A percentile compares a stretch with the other conserved stretches of the same genome.
phyloP scores from a whole-genome alignment of 2,329 filamentous ascomycete genomes.

The Arthroderma sp. region DNA sequence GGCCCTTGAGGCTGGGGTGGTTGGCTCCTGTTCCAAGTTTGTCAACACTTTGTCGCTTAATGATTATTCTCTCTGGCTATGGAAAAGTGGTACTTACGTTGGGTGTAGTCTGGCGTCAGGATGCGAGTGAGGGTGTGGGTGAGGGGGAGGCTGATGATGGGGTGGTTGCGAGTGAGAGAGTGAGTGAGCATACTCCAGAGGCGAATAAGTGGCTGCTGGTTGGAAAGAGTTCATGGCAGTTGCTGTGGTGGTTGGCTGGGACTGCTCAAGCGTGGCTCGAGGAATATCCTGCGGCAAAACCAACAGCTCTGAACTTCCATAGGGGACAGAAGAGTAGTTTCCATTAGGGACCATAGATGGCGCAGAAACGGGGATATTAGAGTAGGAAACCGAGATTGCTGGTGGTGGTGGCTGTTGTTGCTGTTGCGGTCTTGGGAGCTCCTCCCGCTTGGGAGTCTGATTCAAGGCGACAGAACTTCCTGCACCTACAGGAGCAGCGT shows the following conservation, averaged over 20 bases:
- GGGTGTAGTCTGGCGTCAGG: constrained; percentile 57
- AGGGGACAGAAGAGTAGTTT: constrained; percentile 51
- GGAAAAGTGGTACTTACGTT: constrained; percentile 46
- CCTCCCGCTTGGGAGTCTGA: constrained; percentile 44
- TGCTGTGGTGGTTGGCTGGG: constrained; percentile 52
- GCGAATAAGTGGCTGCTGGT: constrained; percentile 56
- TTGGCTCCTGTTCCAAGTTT: constrained; percentile 16
- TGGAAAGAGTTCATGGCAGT: constrained; percentile 54
- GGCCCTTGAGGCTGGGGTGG: constrained; percentile 34
- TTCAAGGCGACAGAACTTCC: constrained; percentile 47
- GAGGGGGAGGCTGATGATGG: constrained; percentile 42
- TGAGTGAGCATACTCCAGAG: constrained; percentile 59
- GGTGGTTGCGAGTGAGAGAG: constrained; percentile 35
- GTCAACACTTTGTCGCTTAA: neutral
- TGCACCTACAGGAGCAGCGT: constrained; percentile 43
- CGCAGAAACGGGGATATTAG: constrained; percentile 57
- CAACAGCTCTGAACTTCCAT: constrained; percentile 53
- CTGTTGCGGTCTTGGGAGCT: constrained; percentile 30
- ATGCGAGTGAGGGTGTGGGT: constrained; percentile 25
- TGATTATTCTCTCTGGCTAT: too few relatives aligned
- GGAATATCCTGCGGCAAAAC: constrained; percentile 64
- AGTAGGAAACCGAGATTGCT: constrained; percentile 56
- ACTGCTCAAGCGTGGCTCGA: constrained; percentile 59
- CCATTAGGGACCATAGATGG: constrained; percentile 57
- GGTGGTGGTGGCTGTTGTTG: constrained; percentile 26